phyloP scores from a whole-genome alignment of 2,329 filamentous ascomycete species.

The Zelopaecilomyces penicillatus region DNA sequence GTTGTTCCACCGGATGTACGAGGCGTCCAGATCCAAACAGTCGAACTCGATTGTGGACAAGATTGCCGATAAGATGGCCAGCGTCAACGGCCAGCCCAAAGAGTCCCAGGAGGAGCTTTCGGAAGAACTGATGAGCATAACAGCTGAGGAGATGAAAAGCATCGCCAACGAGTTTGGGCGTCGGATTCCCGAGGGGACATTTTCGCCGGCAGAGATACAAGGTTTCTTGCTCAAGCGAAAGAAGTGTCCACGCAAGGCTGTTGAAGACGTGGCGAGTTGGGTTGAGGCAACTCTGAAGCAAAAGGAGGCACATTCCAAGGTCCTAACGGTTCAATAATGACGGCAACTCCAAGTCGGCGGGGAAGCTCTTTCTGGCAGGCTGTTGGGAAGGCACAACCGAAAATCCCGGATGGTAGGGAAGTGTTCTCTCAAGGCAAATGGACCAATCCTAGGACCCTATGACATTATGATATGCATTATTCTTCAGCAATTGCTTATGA shows the following conservation, averaged over 20 bases:
- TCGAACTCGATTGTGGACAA: conserved; percentile 1
- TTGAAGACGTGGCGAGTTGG: conserved; percentile 46
- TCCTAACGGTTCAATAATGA: conserved; percentile 37
- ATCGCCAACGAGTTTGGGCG: conserved; percentile 43
- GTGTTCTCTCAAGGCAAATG: no score
- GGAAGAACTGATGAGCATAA: conserved; percentile 2
- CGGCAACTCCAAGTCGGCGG: no score
- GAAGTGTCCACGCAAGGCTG: conserved; percentile 46
- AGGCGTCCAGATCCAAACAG: conserved; percentile 23
- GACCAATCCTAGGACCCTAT: no score
- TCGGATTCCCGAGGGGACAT: conserved; percentile 42
- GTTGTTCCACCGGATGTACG: conserved; percentile 55
- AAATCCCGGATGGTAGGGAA: no score
- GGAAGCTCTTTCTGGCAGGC: not conserved
- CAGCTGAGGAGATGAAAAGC: conserved; percentile 30
- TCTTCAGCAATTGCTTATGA: no score
- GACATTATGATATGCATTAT: no score
- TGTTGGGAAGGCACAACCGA: not conserved
- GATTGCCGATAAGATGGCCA: not conserved
- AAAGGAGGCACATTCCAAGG: conserved; percentile 41
- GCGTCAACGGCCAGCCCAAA: conserved; percentile 3
- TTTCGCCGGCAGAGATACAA: conserved; percentile 56
- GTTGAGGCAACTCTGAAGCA: conserved; percentile 42
- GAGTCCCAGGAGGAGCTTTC: conserved; percentile 1
- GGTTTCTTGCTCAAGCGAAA: conserved; percentile 57